Percentiles rank a stretch among this genome's conserved stretches.
phyloP scores from a whole-genome alignment of 305 asterid genomes.

The Andrographis paniculata region DNA sequence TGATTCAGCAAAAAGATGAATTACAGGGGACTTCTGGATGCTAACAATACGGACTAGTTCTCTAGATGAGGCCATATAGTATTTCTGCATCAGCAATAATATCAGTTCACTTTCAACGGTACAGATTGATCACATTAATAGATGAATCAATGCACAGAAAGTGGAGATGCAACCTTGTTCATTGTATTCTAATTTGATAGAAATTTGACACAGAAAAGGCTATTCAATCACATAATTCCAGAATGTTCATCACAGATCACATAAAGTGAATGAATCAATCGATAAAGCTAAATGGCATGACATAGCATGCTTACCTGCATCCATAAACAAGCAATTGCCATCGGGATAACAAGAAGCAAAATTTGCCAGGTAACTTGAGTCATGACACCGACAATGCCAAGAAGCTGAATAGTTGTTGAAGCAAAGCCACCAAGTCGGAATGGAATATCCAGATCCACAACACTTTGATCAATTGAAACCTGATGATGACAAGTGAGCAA shows the following conservation, averaged over 20 bases:
- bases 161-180: too few relatives aligned
- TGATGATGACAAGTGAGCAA: slow-evolving; percentile 27
- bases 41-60: slow-evolving; percentile 97
- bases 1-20: slow-evolving; percentile 90
- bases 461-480: slow-evolving; percentile 98
- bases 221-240: too few relatives aligned
- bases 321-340: slow-evolving; percentile 98
- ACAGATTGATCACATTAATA: too few relatives aligned
- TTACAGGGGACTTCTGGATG: slow-evolving; percentile 96
- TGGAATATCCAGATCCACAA: slow-evolving; percentile 98
- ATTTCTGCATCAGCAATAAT: slow-evolving; percentile 71
- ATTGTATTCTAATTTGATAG: too few relatives aligned
- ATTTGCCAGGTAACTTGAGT: slow-evolving; percentile 96
- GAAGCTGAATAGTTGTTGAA: slow-evolving; percentile 91
- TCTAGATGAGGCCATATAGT: slow-evolving; percentile 98
- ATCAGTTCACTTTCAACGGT: too few relatives aligned
- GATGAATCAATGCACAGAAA: too few relatives aligned
- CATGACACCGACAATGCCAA: slow-evolving; percentile 97
- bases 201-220: too few relatives aligned
- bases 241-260: too few relatives aligned
- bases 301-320: slow-evolving; percentile 17
- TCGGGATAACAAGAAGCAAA: slow-evolving; percentile 87
- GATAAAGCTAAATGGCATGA: slow-evolving; percentile 4
- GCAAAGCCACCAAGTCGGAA: slow-evolving; percentile 99
- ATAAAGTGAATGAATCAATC: too few relatives aligned